phyloP scores from a whole-genome alignment of 495 filamentous ascomycete species.

The Penicillium cosmopolitanum region DNA sequence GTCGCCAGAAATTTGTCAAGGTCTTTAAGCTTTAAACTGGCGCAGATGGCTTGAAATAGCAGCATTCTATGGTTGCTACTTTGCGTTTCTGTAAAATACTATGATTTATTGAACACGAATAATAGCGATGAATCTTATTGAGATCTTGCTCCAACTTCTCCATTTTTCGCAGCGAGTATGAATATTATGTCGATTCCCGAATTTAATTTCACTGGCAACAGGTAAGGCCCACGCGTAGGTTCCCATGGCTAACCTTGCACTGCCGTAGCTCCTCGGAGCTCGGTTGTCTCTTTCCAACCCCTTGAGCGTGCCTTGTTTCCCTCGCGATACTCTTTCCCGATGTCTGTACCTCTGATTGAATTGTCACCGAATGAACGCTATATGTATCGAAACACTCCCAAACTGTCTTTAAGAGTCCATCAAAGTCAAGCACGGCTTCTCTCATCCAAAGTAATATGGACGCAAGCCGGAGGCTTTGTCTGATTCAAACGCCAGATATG shows the following conservation, averaged over 20 bases:
- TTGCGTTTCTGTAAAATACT: not conserved
- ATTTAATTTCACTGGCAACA: slow-evolving; percentile 10
- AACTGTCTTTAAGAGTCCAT: slow-evolving; percentile 37
- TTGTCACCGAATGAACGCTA: slow-evolving; percentile 47
- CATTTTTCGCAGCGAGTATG: not conserved
- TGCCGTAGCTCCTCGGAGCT: not conserved
- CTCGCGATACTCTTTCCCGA: not conserved
- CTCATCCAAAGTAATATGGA: slow-evolving; percentile 43
- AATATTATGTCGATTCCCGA: not conserved
- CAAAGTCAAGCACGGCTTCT: slow-evolving; percentile 36
- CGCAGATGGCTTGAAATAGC: not conserved
- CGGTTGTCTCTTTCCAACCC: not conserved
- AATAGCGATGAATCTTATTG: too few relatives aligned
- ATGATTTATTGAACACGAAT: not conserved
- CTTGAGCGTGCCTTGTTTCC: not conserved
- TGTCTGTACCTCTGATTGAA: slow-evolving; percentile 42
- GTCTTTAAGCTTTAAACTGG: slow-evolving; percentile 6
- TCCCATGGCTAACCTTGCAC: slow-evolving; percentile 17
- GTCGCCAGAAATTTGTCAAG: slow-evolving; percentile 25
- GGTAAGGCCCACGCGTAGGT: slow-evolving; percentile 16
- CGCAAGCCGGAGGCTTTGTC: slow-evolving; percentile 45
- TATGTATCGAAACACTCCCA: slow-evolving; percentile 51
- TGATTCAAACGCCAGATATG: too few relatives aligned
- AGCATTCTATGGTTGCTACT: not conserved
- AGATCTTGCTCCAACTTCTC: not conserved